phyloP scores from a whole-genome alignment of 176 grass and related monocot genomes.

The Metroxylon sagu region DNA sequence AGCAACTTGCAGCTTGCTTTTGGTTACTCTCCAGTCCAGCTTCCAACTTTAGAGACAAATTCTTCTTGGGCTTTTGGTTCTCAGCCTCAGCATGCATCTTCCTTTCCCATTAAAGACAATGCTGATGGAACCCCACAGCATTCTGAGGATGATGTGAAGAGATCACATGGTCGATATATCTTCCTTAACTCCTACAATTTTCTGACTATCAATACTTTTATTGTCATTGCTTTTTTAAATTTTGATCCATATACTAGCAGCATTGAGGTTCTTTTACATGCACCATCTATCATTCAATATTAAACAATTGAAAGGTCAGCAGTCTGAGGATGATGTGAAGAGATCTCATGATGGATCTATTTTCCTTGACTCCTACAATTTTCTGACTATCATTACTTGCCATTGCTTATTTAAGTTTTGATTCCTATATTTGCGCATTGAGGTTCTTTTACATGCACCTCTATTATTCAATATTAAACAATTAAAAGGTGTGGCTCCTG shows the following conservation, averaged over 20 bases:
- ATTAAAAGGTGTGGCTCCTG: too few relatives aligned
- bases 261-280: too few relatives aligned
- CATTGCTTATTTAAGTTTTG: too few relatives aligned
- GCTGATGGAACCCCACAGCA: slow-evolving; percentile 26
- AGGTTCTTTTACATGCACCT: too few relatives aligned
- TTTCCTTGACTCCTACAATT: not conserved
- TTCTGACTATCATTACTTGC: too few relatives aligned
- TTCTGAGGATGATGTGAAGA: slow-evolving; percentile 45
- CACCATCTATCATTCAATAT: too few relatives aligned
- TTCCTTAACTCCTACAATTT: not conserved
- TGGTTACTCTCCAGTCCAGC: slow-evolving; percentile 72
- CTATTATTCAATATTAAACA: too few relatives aligned
- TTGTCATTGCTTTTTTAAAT: too few relatives aligned
- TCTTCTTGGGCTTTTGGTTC: slow-evolving; percentile 69
- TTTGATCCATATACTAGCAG: too few relatives aligned
- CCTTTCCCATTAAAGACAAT: slow-evolving; percentile 29
- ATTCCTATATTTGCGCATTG: too few relatives aligned
- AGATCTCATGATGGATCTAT: slow-evolving; percentile 45
- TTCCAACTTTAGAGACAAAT: slow-evolving; percentile 89
- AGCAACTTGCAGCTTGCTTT: slow-evolving; percentile 51
- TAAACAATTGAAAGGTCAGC: not conserved
- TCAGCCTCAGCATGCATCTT: slow-evolving; percentile 35
- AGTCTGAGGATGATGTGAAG: slow-evolving; percentile 40
- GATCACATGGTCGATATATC: slow-evolving; percentile 43
- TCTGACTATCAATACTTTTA: too few relatives aligned